Evolutionary conservation across 768 basidiomycete genomes (phyloP), one percentile per base, ranked within the genome.

Genomic region (Coprinellus micaceus): DNA sequence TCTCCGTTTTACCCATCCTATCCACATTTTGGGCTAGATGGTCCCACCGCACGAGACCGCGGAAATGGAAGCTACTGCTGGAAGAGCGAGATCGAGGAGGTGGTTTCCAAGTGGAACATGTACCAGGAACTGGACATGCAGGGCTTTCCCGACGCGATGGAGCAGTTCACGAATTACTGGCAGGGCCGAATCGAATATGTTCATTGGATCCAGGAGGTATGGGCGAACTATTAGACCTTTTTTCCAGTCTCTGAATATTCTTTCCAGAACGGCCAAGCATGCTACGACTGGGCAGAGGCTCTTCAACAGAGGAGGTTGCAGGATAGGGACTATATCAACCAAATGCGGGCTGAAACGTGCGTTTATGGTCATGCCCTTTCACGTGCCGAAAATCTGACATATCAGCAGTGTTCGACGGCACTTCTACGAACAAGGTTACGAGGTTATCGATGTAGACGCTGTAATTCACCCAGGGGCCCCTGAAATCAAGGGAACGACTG

Each of bases 351-450:
- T 15, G 24, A 48, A 7, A 15, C 24, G 46, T 48, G 28, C 28
- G 46, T 48, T 15, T 9, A 15, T 43, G 6, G 7, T 19, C 40
- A 4, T 7, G 10, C n/a, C 40, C 40, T n/a, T 17, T 44, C 43
- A 9, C n/a, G 6, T 9, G n/a, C 9, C n/a, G 7, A 6, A 9
- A n/a, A 5, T 5, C 43, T 44, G 24, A 44, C n/a, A 7, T n/a
- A 5, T 33, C 33, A 22, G 22, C 4, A 48, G 46, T n/a, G 28
- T 48, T 25, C 46, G 46, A 5, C 46, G 13, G 13, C 24, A 22
- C n/a, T 48, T 48, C 46, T 48, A 48, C 28, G 46, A 25, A 11
- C 46, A 11, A n/a, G 46, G 46, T 48, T 48, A 48, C 28, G 46
- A 25, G 22, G 6, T 17, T 5, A 15, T 26, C 24, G 46, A 48